These are phyloP conservation scores for Globisporangium abappressorium DNA, from an alignment of 352 stramenopile species.

Conservation along the genomic window DNA sequence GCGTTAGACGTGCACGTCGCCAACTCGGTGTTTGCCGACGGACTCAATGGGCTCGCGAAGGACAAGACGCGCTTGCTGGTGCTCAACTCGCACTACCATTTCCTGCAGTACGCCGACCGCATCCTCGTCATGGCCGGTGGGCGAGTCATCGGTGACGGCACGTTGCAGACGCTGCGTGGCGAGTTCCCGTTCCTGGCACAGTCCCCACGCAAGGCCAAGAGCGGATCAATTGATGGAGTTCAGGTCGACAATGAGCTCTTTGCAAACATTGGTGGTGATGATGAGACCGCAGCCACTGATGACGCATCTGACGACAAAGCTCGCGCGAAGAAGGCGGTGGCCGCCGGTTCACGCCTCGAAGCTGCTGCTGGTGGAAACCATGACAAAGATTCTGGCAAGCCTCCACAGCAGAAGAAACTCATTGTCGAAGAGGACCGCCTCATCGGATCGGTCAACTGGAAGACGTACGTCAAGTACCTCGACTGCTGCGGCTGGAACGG, in stretches of 20 bases:
- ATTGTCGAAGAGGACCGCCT: conserved; percentile 40
- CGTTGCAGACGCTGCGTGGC: conserved; percentile 18
- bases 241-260: background rate
- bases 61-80: conserved; percentile 37
- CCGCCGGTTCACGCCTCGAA: background rate
- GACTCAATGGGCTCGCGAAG: conserved; percentile 27
- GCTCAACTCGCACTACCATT: conserved; percentile 45
- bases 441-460: conserved; percentile 33
- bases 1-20: conserved; percentile 55
- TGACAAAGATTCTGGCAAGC: conserved; percentile 1
- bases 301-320: background rate
- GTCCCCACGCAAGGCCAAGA: conserved; percentile 8
- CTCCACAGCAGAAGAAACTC: conserved; percentile 28
- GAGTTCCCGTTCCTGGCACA: conserved; percentile 29
- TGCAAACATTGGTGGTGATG: conserved; percentile 1
- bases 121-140: conserved; percentile 39
- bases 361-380: background rate
- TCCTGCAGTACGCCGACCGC: conserved; percentile 33
- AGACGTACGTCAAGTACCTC: conserved; percentile 52
- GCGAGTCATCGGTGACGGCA: conserved; percentile 32
- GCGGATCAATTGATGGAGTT: background rate
- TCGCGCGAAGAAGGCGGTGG: background rate
- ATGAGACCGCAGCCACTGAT: background rate
- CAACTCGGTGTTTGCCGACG: conserved; percentile 33
- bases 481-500: conserved; percentile 46